These are phyloP conservation scores for Cyberlindnera galapagoensis DNA, from an alignment of 805 yeast species.

Conservation along the genomic window DNA sequence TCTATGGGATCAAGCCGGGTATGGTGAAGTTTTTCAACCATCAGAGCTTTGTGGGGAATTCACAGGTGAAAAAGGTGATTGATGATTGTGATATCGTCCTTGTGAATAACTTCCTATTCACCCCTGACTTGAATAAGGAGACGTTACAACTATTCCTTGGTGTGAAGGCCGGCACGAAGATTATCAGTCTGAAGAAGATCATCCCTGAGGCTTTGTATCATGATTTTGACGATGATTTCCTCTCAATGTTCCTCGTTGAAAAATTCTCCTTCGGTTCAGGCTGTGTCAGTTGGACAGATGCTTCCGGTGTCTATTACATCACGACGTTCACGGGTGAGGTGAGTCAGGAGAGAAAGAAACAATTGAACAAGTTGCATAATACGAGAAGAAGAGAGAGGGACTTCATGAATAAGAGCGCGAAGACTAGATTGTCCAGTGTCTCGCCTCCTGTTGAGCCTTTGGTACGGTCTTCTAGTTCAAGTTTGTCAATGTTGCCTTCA, in stretches of 20 bases:
- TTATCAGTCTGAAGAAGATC: conserved; percentile 72
- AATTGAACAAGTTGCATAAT: conserved; percentile 29
- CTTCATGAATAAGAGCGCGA: conserved; percentile 11
- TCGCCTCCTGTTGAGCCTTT: no score
- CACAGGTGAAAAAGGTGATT: conserved; percentile 45
- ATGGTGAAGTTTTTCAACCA: conserved; percentile 49
- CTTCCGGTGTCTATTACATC: conserved; percentile 72
- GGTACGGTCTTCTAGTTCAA: no score
- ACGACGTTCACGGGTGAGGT: conserved; percentile 33
- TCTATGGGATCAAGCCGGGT: conserved; percentile 61
- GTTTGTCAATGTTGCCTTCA: no score
- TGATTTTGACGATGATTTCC: conserved; percentile 44
- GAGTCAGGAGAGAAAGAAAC: conserved; percentile 10
- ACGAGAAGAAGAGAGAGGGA: conserved; percentile 20
- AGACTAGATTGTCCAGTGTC: conserved; percentile 1
- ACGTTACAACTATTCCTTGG: conserved; percentile 61
- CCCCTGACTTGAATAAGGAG: conserved; percentile 60
- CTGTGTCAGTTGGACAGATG: conserved; percentile 84
- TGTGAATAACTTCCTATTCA: conserved; percentile 80
- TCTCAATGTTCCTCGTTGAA: conserved; percentile 60
- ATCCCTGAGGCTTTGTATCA: conserved; percentile 72
- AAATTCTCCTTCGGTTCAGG: conserved; percentile 57
- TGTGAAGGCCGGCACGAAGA: conserved; percentile 65
- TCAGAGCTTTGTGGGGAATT: conserved; percentile 68
- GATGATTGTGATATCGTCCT: conserved; percentile 64